phyloP scores from a whole-genome alignment of 2,329 filamentous ascomycete species.

The Penicillium sp. region DNA sequence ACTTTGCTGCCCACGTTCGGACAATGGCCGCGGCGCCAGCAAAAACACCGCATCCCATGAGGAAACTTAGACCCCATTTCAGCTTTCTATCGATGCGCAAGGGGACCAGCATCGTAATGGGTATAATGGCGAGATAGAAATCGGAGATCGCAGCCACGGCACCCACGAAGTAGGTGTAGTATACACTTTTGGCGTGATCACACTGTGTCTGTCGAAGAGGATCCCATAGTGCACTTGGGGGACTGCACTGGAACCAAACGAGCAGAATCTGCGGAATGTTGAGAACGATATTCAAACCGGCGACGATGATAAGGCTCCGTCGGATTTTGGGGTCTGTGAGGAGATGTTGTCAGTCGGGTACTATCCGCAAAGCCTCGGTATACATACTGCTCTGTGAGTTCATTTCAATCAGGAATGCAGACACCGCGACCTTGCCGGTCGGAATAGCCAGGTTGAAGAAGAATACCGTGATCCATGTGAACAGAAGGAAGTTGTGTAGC shows the following conservation, averaged over 20 bases:
- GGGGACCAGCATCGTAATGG: constrained; percentile 22
- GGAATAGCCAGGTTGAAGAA: constrained; percentile 26
- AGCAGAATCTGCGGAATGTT: constrained; percentile 23
- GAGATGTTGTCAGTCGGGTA: background rate
- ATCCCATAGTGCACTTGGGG: constrained; percentile 20
- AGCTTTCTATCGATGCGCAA: constrained; percentile 22
- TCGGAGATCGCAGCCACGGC: constrained; percentile 22
- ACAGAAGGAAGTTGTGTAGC: constrained; percentile 22
- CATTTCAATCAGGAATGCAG: constrained; percentile 24
- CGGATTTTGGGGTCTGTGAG: constrained; percentile 21
- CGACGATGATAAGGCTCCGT: constrained; percentile 20
- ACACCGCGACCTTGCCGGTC: constrained; percentile 23
- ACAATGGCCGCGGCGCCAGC: constrained; percentile 24
- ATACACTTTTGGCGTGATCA: constrained; percentile 20
- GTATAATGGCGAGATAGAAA: constrained; percentile 23
- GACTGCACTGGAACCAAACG: constrained; percentile 24
- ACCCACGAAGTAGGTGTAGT: constrained; percentile 24
- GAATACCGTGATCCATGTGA: constrained; percentile 25
- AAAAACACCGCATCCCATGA: constrained; percentile 26
- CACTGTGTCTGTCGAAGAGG: constrained; percentile 18
- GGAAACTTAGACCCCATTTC: constrained; percentile 25
- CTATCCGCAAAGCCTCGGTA: background rate
- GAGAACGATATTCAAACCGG: constrained; percentile 20
- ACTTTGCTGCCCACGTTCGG: constrained; percentile 23
- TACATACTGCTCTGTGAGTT: constrained; percentile 23